Percentiles rank a stretch among this genome's conserved stretches.
These are phyloP conservation scores for Obelidium mucronatum DNA, from an alignment of 192 early-diverging fungal species.

Conservation along the genomic window DNA sequence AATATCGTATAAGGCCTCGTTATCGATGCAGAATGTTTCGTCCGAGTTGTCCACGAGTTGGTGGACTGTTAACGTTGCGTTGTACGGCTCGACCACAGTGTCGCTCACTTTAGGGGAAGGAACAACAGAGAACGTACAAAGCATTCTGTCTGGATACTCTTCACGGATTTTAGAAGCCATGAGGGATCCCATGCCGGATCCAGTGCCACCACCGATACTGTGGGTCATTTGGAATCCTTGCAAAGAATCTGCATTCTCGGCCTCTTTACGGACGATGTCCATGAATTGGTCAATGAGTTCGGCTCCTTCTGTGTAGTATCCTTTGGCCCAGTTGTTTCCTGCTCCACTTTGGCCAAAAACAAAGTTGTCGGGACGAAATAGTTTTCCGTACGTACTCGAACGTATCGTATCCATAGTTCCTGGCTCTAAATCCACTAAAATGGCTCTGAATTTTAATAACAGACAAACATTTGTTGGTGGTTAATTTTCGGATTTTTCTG, in stretches of 20 bases:
- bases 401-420: constrained; percentile 94
- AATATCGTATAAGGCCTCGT: constrained; percentile 99
- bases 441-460: constrained; percentile 49
- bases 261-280: constrained; percentile 96
- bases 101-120: constrained; percentile 98
- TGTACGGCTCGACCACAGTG: constrained; percentile 99
- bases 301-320: constrained; percentile 99
- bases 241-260: constrained; percentile 93
- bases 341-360: constrained; percentile 95
- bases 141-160: constrained; percentile 99
- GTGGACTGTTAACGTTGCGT: constrained; percentile 96
- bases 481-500: not conserved
- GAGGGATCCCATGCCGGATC: constrained; percentile 95
- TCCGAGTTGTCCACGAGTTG: constrained; percentile 99
- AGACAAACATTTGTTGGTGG: not conserved
- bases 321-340: constrained; percentile 99
- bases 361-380: constrained; percentile 98
- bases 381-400: constrained; percentile 77
- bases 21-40: constrained; percentile 99
- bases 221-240: constrained; percentile 99
- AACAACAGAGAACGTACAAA: constrained; percentile 97
- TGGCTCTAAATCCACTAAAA: constrained; percentile 97
- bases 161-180: constrained; percentile 98
- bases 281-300: constrained; percentile 96
- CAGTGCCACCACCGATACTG: constrained; percentile 97